Conservation (phyloP, 2,329 filamentous ascomycete species). For the Aureobasidium subglaciale region DNA sequence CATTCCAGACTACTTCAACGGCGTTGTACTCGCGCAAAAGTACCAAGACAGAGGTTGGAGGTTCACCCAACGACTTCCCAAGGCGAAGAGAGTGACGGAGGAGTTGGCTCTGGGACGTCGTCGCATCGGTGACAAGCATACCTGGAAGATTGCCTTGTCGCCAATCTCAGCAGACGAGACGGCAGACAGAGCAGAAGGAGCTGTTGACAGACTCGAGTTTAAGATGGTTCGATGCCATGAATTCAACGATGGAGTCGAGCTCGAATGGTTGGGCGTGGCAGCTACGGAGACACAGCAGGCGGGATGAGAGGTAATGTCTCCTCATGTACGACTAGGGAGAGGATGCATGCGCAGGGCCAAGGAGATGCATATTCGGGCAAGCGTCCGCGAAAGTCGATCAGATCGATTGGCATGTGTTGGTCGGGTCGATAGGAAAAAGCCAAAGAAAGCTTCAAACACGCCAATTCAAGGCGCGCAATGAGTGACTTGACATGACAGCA, state of each 20-base stretch:
- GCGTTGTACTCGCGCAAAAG: neutral
- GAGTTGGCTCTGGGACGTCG: neutral
- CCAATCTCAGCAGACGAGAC: neutral
- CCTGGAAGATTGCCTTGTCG: conserved; percentile 4
- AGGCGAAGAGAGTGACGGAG: neutral
- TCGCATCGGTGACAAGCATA: conserved; percentile 7
- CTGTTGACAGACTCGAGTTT: neutral
- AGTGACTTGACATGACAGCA: neutral
- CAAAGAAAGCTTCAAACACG: neutral
- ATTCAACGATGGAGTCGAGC: neutral
- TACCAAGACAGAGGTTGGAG: conserved; percentile 7
- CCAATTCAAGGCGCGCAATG: neutral
- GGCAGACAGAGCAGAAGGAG: neutral
- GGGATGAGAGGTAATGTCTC: neutral
- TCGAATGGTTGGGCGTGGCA: neutral
- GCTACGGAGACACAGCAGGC: neutral
- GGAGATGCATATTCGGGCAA: neutral
- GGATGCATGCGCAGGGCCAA: neutral
- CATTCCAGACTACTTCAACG: conserved; percentile 13
- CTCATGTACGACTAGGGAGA: neutral
- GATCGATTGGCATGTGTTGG: neutral
- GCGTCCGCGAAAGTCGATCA: neutral
- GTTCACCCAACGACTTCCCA: neutral
- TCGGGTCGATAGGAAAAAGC: neutral
- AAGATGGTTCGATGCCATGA: neutral